These are phyloP conservation scores for Medicago arabica DNA, from an alignment of 306 rosid genomes.

Conservation along the genomic window DNA sequence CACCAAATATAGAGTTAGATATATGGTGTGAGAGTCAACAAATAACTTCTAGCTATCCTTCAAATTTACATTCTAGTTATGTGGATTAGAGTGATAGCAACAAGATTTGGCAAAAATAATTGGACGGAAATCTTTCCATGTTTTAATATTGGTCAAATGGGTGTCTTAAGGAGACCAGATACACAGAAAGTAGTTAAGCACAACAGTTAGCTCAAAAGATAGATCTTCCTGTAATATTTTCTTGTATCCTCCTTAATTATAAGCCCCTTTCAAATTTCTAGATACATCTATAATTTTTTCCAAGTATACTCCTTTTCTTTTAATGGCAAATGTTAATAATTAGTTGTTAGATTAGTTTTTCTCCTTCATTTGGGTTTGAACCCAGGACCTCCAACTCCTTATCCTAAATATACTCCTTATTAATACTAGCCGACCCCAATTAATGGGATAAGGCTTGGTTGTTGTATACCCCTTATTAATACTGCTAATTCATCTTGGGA, in stretches of 20 bases:
- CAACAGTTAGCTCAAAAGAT: slow-evolving; percentile 4
- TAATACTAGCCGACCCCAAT: too few species aligned
- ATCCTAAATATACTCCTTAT: background rate
- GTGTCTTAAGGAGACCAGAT: slow-evolving; percentile 21
- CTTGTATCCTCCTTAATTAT: background rate
- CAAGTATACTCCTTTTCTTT: background rate
- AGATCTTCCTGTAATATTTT: slow-evolving; percentile 24
- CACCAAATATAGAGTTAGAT: slow-evolving; percentile 31
- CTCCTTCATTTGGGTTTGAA: too few species aligned
- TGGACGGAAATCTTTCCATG: slow-evolving; percentile 6
- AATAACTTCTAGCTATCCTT: slow-evolving; percentile 17
- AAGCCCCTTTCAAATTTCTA: background rate
- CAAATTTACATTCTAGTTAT: slow-evolving; percentile 22
- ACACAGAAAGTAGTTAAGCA: background rate
- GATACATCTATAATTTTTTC: background rate
- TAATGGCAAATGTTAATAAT: too few species aligned
- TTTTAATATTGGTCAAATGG: slow-evolving; percentile 27
- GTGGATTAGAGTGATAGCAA: slow-evolving; percentile 6
- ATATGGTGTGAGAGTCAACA: slow-evolving; percentile 10
- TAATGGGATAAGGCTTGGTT: too few species aligned
- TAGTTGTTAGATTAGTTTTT: too few species aligned
- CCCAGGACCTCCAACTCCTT: too few species aligned
- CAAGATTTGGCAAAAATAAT: slow-evolving; percentile 10
- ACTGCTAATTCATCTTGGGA: background rate
- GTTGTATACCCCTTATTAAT: background rate